phyloP scores from a whole-genome alignment of 192 early-diverging fungal genomes.

The Pecoramyces ruminantium region DNA sequence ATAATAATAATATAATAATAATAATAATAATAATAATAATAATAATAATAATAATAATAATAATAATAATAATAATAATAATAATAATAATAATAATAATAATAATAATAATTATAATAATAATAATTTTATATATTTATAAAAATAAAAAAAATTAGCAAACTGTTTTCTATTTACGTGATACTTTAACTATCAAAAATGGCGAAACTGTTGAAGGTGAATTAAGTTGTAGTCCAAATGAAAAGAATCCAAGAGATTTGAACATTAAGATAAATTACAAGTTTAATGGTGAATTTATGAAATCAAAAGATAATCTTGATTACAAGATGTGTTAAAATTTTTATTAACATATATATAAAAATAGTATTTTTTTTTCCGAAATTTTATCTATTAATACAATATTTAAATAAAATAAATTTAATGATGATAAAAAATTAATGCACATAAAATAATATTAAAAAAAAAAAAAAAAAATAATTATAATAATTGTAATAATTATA shows the following conservation, averaged over 20 bases:
- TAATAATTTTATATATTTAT: no score
- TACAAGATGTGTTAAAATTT: slow-evolving; percentile 46
- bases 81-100: slow-evolving; percentile 3
- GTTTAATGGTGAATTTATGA: slow-evolving; percentile 36
- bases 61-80: not conserved
- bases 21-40: not conserved
- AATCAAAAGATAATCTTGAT: slow-evolving; percentile 23
- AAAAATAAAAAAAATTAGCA: not conserved
- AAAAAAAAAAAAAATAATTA: no score
- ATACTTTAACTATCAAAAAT: slow-evolving; percentile 50
- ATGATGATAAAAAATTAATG: no score
- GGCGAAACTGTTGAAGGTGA: slow-evolving; percentile 55
- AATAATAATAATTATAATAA: not conserved
- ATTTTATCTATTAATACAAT: no score
- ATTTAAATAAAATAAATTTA: no score
- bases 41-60: not conserved
- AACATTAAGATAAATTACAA: slow-evolving; percentile 69
- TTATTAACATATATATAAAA: no score
- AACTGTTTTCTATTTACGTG: slow-evolving; percentile 85
- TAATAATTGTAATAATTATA: no score
- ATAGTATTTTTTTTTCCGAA: no score
- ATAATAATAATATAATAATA: slow-evolving; percentile 4
- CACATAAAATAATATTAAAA: no score
- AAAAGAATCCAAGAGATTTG: slow-evolving; percentile 77
- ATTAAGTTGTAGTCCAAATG: slow-evolving; percentile 54